Percentiles rank a stretch among this genome's conserved stretches.
These are phyloP conservation scores for Aspergillus kassunensis DNA, from an alignment of 495 filamentous ascomycete genomes.

Conservation along the genomic window DNA sequence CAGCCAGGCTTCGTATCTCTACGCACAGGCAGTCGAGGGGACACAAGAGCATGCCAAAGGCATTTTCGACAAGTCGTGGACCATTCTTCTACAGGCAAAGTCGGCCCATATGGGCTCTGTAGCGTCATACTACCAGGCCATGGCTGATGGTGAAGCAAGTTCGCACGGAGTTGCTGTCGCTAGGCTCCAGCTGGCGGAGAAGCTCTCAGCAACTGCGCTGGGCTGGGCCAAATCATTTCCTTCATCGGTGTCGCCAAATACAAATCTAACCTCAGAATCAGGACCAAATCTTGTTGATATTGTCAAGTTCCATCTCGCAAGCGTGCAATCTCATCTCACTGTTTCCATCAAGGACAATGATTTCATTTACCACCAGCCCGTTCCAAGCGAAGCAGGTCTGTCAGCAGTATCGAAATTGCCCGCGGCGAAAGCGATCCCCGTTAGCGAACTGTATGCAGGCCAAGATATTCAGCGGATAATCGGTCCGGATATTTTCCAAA, in stretches of 20 bases:
- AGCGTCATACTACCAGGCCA: slow-evolving; percentile 90
- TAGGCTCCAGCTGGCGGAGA: slow-evolving; percentile 77
- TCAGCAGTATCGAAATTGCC: slow-evolving; percentile 83
- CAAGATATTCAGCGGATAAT: slow-evolving; percentile 97
- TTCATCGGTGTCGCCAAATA: slow-evolving; percentile 67
- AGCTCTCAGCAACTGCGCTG: slow-evolving; percentile 67
- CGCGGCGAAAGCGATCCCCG: slow-evolving; percentile 96
- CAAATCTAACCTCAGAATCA: slow-evolving; percentile 79
- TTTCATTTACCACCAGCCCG: slow-evolving; percentile 92
- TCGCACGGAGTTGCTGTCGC: slow-evolving; percentile 85
- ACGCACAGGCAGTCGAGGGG: slow-evolving; percentile 80
- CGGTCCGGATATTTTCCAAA: slow-evolving; percentile 93
- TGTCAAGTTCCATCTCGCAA: slow-evolving; percentile 73
- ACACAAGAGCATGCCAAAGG: slow-evolving; percentile 92
- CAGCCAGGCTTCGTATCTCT: slow-evolving; percentile 83
- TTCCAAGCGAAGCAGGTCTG: slow-evolving; percentile 79
- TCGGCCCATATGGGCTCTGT: slow-evolving; percentile 77
- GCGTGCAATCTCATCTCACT: slow-evolving; percentile 72
- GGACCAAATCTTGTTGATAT: slow-evolving; percentile 69
- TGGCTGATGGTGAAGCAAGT: slow-evolving; percentile 83
- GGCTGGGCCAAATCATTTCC: slow-evolving; percentile 79
- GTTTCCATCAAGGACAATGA: slow-evolving; percentile 90
- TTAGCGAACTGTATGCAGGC: slow-evolving; percentile 92
- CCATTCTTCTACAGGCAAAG: slow-evolving; percentile 82
- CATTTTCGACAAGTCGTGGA: slow-evolving; percentile 95